phyloP scores from a whole-genome alignment of 768 basidiomycete genomes.

The Russula compacta region DNA sequence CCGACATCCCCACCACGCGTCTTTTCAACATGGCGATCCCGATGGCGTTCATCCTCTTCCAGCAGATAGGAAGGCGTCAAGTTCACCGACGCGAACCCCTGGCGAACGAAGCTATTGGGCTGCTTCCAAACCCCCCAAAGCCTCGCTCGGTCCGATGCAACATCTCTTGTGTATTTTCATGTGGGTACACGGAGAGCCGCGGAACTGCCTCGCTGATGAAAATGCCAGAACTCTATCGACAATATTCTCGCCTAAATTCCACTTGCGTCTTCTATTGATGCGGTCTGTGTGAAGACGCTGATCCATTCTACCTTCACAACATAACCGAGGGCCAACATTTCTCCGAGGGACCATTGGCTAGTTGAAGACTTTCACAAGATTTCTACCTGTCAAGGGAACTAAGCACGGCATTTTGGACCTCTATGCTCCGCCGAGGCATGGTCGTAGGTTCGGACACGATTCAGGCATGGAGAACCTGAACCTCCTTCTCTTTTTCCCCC shows the following conservation, averaged over 20 bases:
- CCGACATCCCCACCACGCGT: neutral
- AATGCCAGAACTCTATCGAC: neutral
- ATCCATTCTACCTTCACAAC: neutral
- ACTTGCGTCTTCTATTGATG: conserved; percentile 1
- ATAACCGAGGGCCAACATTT: neutral
- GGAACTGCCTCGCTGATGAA: neutral
- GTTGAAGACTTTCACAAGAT: neutral
- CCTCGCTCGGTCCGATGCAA: neutral
- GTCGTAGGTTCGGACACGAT: no score
- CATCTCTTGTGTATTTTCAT: neutral
- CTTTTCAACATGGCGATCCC: neutral
- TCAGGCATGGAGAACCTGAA: no score
- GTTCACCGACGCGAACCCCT: neutral
- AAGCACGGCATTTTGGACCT: neutral
- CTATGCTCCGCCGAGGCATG: neutral
- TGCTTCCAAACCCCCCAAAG: neutral
- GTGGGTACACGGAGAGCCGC: neutral
- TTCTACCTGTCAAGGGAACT: neutral
- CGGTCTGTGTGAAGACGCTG: neutral
- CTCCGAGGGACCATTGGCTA: neutral
- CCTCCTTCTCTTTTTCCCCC: neutral
- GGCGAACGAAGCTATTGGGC: neutral
- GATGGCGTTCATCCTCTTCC: neutral
- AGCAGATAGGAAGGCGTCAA: neutral
- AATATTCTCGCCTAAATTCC: neutral